Conservation (phyloP, 495 filamentous ascomycete species). For the Podospora fimiseda region DNA sequence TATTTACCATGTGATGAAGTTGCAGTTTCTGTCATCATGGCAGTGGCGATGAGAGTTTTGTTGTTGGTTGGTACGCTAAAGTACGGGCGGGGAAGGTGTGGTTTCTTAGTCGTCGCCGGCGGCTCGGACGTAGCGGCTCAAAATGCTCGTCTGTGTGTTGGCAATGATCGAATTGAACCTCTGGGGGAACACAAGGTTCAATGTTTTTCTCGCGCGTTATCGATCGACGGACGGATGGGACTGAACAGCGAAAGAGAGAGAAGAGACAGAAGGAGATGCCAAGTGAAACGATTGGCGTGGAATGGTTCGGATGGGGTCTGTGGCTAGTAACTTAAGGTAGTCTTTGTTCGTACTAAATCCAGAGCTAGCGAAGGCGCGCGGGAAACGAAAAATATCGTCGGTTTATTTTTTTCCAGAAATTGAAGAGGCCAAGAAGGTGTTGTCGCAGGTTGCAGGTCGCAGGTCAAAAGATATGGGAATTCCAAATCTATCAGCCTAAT, state of each 20-base stretch:
- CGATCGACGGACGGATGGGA: no score
- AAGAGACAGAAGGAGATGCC: no score
- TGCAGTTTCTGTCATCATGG: slow-evolving; percentile 59
- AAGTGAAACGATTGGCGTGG: no score
- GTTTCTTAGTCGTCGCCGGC: neutral
- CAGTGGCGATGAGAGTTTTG: slow-evolving; percentile 2
- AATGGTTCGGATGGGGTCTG: no score
- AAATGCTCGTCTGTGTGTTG: neutral
- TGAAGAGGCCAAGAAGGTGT: neutral
- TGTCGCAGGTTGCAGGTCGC: no score
- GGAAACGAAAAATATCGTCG: neutral
- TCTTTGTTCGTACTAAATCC: no score
- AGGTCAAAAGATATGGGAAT: neutral
- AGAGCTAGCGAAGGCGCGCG: neutral
- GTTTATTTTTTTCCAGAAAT: neutral
- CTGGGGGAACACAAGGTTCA: no score
- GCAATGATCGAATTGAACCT: neutral
- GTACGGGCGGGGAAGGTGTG: neutral
- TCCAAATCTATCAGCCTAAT: neutral
- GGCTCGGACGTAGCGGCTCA: neutral
- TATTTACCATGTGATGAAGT: slow-evolving; percentile 56
- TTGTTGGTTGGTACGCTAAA: slow-evolving; percentile 2
- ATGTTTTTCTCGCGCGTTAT: no score
- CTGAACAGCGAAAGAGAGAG: no score
- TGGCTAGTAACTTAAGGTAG: no score